A percentile compares a stretch with the other conserved stretches of the same genome.
Evolutionary conservation across 176 grass and related monocot species (phyloP).

Genomic region (Stipa capillata): DNA sequence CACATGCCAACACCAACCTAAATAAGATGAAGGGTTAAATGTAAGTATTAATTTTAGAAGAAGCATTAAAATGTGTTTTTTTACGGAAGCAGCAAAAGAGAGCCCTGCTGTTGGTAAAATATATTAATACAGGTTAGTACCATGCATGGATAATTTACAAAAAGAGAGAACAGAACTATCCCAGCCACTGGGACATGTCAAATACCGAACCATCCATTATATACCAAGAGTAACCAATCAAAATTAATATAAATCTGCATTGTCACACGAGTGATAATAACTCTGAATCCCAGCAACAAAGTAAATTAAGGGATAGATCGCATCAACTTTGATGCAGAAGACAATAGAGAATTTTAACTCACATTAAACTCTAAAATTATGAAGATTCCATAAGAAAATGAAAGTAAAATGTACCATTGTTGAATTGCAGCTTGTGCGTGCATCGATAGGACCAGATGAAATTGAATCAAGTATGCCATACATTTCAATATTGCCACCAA

Average conservation of each 20-base stretch:
- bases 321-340: neutral
- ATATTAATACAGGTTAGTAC: no score
- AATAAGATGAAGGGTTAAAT: conserved; percentile 2
- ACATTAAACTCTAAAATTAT: neutral
- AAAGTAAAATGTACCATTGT: conserved; percentile 56
- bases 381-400: conserved; percentile 5
- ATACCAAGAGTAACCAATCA: no score
- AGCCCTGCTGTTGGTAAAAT: neutral
- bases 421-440: conserved; percentile 68
- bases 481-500: conserved; percentile 98
- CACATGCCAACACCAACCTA: conserved; percentile 97
- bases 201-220: conserved; percentile 12
- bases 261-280: neutral
- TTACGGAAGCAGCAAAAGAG: neutral
- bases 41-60: neutral
- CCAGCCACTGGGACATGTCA: no score
- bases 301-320: neutral
- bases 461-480: conserved; percentile 88
- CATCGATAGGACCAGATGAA: conserved; percentile 79
- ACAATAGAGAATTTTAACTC: neutral
- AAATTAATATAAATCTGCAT: neutral
- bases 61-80: neutral
- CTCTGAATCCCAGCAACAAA: neutral
- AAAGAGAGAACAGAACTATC: no score
- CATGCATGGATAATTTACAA: no score